Evolutionary conservation across 1,284 basidiomycete genomes (phyloP), one percentile per base, ranked within the genome.

Genomic region (Ganoderma multipileum): DNA sequence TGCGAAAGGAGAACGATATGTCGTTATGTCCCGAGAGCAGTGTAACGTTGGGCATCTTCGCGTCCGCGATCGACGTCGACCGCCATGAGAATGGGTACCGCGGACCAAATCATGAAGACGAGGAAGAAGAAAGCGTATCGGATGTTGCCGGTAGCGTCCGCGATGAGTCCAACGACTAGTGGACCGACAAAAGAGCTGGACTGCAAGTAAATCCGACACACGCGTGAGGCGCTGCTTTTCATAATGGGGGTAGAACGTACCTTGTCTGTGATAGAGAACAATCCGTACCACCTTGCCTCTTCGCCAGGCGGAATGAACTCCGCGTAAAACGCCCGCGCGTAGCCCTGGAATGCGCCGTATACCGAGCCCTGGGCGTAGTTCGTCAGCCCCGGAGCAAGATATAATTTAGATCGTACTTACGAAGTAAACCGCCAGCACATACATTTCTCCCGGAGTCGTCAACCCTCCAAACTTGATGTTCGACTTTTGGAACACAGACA

Each of bases 261-360:
- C 84, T 95, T 95, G 82, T 95, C 94, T 0, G 95, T 97, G 73
- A 97, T 95, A 7, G 93, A 92, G 79, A 92, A 97, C 30, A 97
- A 81, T 2, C 89, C 94, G 50, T 75, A 87, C 92, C 92, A 95
- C 68, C 92, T 81, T 1, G 93, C 93, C 79, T 93, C 92, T 78
- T 95, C 92, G 0, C 91, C 90, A 0, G 86, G 87, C 0, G 94
- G 95, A 8, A 96, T 84, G 66, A 96, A 79, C 73, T 92, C 91
- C 2, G 92, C 88, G 75, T 93, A 96, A 61, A 91, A 88, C 1
- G 93, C 92, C 9, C 95, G 81, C 2, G 94, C 91, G 71, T 93
- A 95, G 20, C 90, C 87, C 77, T 95, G 92, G 79, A 95, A 94
- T 0, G 92, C 89, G 11, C 92, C 93, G 72, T 92, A 93, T 1